Percentiles rank a stretch among this genome's conserved stretches.
Conservation (phyloP, 371 early-diverging fungal genomes). For the Apophysomyces variabilis region DNA sequence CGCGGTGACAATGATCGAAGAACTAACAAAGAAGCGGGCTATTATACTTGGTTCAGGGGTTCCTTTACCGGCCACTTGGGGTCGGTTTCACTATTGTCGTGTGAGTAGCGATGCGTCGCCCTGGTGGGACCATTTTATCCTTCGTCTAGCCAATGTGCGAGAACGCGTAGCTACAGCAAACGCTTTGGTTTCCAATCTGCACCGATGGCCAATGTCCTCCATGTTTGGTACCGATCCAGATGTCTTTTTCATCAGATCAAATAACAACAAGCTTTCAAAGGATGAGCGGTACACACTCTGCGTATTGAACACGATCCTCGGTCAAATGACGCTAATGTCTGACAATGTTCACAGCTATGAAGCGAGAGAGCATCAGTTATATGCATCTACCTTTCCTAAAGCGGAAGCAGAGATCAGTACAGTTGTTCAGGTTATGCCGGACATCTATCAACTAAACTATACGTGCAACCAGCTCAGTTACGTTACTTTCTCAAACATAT, state of each 20-base stretch:
- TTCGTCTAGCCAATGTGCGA: slow-evolving; percentile 42
- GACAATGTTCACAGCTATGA: slow-evolving; percentile 38
- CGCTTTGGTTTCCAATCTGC: slow-evolving; percentile 47
- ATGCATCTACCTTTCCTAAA: slow-evolving; percentile 36
- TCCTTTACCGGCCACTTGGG: slow-evolving; percentile 44
- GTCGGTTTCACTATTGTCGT: slow-evolving; percentile 47
- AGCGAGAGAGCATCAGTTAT: slow-evolving; percentile 27
- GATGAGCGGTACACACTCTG: slow-evolving; percentile 45
- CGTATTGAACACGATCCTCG: slow-evolving; percentile 42
- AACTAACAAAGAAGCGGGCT: slow-evolving; percentile 38
- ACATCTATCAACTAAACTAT: slow-evolving; percentile 27
- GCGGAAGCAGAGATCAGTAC: slow-evolving; percentile 12
- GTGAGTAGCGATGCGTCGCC: slow-evolving; percentile 53
- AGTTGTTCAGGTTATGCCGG: slow-evolving; percentile 17
- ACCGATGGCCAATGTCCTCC: slow-evolving; percentile 47
- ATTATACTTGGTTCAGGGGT: slow-evolving; percentile 51
- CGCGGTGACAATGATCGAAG: slow-evolving; percentile 41
- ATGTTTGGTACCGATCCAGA: slow-evolving; percentile 58
- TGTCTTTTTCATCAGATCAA: slow-evolving; percentile 48
- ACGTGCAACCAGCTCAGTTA: slow-evolving; percentile 22
- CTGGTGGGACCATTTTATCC: slow-evolving; percentile 43
- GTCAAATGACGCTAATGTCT: slow-evolving; percentile 52
- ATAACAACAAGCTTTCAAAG: slow-evolving; percentile 41
- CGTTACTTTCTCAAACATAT: slow-evolving; percentile 39
- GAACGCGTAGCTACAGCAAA: slow-evolving; percentile 52